Evolutionary conservation across 23 red algal genomes (phyloP).

Genomic region (Gracilaria vermiculophylla): DNA sequence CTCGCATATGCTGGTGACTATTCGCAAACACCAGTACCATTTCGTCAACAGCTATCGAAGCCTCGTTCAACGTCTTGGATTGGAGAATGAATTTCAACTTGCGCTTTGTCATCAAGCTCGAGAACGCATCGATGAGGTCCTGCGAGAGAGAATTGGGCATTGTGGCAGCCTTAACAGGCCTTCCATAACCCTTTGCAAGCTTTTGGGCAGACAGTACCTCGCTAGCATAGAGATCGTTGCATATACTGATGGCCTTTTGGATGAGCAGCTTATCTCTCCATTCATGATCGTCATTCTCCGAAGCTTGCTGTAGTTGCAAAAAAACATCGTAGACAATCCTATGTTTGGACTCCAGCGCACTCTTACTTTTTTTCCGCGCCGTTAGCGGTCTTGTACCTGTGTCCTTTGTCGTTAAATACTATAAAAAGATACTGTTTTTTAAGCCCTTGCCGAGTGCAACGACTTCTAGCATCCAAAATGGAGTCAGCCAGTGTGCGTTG

Average conservation of each 20-base stretch:
- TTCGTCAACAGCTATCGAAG: background rate
- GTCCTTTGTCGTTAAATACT: background rate
- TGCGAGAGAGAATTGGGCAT: background rate
- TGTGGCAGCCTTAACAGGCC: background rate
- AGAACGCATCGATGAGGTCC: background rate
- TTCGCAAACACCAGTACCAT: slow-evolving; percentile 3
- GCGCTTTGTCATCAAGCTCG: background rate
- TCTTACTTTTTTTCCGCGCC: background rate
- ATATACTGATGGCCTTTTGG: background rate
- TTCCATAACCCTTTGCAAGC: background rate
- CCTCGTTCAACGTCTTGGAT: background rate
- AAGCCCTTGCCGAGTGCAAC: background rate
- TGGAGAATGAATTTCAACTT: background rate
- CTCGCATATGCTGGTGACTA: background rate
- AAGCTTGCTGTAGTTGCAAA: background rate
- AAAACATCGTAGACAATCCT: background rate
- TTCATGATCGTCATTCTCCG: background rate
- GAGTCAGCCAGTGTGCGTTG: slow-evolving; percentile 5
- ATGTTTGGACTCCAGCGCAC: slow-evolving; percentile 19
- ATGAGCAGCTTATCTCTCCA: background rate
- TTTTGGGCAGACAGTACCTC: background rate
- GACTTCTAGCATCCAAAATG: background rate
- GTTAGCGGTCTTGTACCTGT: background rate
- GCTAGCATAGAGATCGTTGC: background rate
- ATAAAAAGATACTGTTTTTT: slow-evolving; percentile 8